Conservation (phyloP, 2,329 filamentous ascomycete genomes). For the Chaetomium globosum region DNA sequence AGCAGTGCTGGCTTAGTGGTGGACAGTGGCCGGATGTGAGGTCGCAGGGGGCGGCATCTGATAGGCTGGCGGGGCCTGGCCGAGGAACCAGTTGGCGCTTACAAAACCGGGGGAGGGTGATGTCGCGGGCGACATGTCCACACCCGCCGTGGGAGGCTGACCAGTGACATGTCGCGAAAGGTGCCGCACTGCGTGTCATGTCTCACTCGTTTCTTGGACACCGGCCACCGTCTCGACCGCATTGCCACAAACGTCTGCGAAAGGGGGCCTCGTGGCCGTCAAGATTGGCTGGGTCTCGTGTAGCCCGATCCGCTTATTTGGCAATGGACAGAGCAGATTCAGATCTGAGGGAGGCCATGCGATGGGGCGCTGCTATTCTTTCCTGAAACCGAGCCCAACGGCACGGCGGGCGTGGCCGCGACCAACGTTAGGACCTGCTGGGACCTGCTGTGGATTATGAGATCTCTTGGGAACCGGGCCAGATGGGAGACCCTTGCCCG, state of each 20-base stretch:
- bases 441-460: constrained; percentile 8
- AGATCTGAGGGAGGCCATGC: constrained; percentile 14
- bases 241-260: constrained; percentile 45
- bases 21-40: constrained; percentile 33
- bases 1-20: constrained; percentile 31
- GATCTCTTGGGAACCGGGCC: constrained; percentile 10
- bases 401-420: constrained; percentile 24
- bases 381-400: constrained; percentile 37
- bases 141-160: constrained; percentile 42
- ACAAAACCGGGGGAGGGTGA: constrained; percentile 46
- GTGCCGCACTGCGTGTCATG: constrained; percentile 50
- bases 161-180: constrained; percentile 49
- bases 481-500: constrained; percentile 22
- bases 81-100: constrained; percentile 53
- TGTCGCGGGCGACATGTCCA: constrained; percentile 48
- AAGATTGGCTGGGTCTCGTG: constrained; percentile 42
- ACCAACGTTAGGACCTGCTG: constrained; percentile 4
- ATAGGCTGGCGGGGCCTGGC: constrained; percentile 48
- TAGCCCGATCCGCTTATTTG: constrained; percentile 22
- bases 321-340: constrained; percentile 8
- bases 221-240: constrained; percentile 39
- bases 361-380: constrained; percentile 36
- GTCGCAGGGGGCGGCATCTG: constrained; percentile 41
- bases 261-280: constrained; percentile 49
- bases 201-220: constrained; percentile 51